phyloP scores from a whole-genome alignment of 129 eudicot genomes.

The Scalesia atractyloides region DNA sequence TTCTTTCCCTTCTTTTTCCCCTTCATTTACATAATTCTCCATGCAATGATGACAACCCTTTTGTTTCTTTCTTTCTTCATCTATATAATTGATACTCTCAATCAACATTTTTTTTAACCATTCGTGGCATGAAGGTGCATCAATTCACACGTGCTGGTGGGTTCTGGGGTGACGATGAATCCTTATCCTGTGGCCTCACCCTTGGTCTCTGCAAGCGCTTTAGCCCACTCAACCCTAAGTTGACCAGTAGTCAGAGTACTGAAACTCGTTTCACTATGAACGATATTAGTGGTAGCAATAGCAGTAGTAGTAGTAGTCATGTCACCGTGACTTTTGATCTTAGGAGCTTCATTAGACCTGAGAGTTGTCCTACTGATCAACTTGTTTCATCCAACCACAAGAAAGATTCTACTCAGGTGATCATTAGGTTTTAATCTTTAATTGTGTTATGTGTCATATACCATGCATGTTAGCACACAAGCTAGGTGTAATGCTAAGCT shows the following conservation, averaged over 20 bases:
- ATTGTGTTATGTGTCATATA: background rate
- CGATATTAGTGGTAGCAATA: constrained; percentile 15
- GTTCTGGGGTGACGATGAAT: constrained; percentile 56
- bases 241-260: constrained; percentile 25
- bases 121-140: constrained; percentile 88
- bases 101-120: constrained; percentile 38
- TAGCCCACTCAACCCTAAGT: constrained; percentile 59
- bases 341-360: constrained; percentile 86
- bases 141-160: constrained; percentile 70
- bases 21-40: constrained; percentile 35
- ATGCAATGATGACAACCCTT: constrained; percentile 36
- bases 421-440: background rate
- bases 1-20: constrained; percentile 33
- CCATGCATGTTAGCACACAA: constrained; percentile 18
- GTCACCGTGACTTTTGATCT: constrained; percentile 56
- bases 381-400: constrained; percentile 51
- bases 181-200: constrained; percentile 52
- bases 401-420: constrained; percentile 58
- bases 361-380: constrained; percentile 50
- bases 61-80: constrained; percentile 34
- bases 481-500: constrained; percentile 8
- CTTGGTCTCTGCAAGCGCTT: constrained; percentile 60
- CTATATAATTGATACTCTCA: constrained; percentile 47
- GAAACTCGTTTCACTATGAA: constrained; percentile 35
- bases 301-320: constrained; percentile 15